Base-by-base conservation (phyloP, 1,284 basidiomycete genomes). In the Takashimella koratensis region DNA sequence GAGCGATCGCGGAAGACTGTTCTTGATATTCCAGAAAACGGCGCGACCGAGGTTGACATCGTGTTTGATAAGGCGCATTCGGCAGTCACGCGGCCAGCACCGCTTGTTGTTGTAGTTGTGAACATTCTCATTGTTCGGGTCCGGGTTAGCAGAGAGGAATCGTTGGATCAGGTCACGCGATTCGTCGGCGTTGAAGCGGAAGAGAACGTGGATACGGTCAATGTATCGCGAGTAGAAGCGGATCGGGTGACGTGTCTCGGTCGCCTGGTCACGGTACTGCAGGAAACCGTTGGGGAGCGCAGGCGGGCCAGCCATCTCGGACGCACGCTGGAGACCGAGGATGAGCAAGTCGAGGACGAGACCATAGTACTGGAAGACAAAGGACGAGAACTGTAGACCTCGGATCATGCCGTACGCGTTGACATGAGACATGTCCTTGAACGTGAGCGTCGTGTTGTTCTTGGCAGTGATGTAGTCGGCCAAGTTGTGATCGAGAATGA, bases 21-120 rank as follows among this genome's bases (percentile, higher is more conserved):
- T 95, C 80, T 98, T 98, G 74, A 98, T 91, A 66, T 98, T 98
- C 96, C 95, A 98, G 78, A 97, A 98, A 11, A 98, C 95, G 5
- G 96, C 96, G 62, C 96, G 85, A 26, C 95, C 95, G 27, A 98
- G 81, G 75, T 99, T 98, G 76, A 98, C 96, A 70, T 99, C 96
- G 77, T 98, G 95, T 79, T 99, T 99, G 81, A 97, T 96, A 53
- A 99, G 83, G 30, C 96, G 83, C 96, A 99, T 99, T 56, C 96
- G 87, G 73, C 94, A 98, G 74, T 99, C 96, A 59, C 94, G 83
- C 22, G 96, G 96, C 96, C 96, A 98, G 79, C 96, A 98, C 53
- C 92, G 88, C 76, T 95, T 95, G 80, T 97, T 98, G 80, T 98
- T 98, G 79, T 98, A 99, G 2, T 95, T 95, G 61, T 98, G 95